Evolutionary conservation across 495 filamentous ascomycete genomes (phyloP).

Genomic region (Pyrenula massariospora): DNA sequence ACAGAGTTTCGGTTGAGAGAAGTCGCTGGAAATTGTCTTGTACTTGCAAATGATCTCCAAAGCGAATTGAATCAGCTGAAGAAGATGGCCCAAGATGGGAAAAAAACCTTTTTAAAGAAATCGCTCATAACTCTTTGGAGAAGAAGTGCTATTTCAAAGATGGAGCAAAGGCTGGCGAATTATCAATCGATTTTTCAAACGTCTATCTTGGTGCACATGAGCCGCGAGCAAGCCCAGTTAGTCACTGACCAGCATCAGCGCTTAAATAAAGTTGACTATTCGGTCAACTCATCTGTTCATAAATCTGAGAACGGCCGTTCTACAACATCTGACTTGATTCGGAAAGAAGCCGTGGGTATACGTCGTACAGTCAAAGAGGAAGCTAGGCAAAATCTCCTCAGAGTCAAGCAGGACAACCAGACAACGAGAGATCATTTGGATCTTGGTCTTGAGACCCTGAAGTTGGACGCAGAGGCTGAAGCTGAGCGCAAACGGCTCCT

Average conservation of each 20-base stretch:
- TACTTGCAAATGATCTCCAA: conserved; percentile 1
- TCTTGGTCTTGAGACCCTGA: neutral
- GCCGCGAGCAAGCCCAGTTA: neutral
- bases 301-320: neutral
- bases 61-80: conserved; percentile 1
- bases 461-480: neutral
- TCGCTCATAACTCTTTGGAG: neutral
- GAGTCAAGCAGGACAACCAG: neutral
- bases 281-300: neutral
- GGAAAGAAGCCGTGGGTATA: neutral
- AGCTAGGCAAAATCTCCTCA: neutral
- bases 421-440: neutral
- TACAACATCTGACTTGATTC: neutral
- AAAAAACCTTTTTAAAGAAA: neutral
- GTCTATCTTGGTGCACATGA: neutral
- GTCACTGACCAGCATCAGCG: neutral
- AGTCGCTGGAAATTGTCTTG: neutral
- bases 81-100: neutral
- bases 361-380: neutral
- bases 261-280: neutral
- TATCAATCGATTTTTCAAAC: neutral
- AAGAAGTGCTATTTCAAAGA: neutral
- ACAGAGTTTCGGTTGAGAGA: conserved; percentile 1
- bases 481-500: neutral
- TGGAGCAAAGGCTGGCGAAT: neutral